Base-by-base conservation (phyloP, 164 flowering plant genomes). In the Santalum album region DNA sequence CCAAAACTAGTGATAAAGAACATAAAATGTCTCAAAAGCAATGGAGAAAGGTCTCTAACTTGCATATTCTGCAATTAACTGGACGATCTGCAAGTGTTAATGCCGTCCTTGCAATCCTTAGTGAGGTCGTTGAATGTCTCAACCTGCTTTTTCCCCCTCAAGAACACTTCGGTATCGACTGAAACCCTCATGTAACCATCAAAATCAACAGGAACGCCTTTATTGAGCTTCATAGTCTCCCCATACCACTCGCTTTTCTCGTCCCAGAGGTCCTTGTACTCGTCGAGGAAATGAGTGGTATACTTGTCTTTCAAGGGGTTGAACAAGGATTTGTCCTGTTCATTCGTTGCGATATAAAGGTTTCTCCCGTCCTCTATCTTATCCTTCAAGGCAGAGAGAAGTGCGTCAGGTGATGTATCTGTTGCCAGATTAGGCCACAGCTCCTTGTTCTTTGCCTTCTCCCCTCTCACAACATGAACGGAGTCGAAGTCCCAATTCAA, bases 121-220 rank as follows among this genome's bases (percentile, higher is more conserved):
- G 97, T 87, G 51, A 90, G 90, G 63, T 90, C 96, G 54, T 83
- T 87, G 76, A 90, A 90, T 14, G 97, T 90, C 70, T 90, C 96
- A 12, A 87, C 67, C 72, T 85, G 96, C 70, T 77, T 90, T 53
- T 87, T 87, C 29, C 91, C 97, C 68, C 89, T 81, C 69, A 83
- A 70, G 78, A 85, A 90, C 56, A 90, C 97, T 52, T 87, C 97
- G 15, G 89, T 82, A 54, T 90, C 97, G 34, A 87, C 86, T 11
- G 82, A 83, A 3, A 67, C 73, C 58, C 82, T 83, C 98, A 90
- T 90, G 73, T 85, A 90, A 21, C 87, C 96, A 65, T 90, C 98
- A 49, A 90, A 90, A 34, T 83, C 95, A 35, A 90, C 92, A 14
- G 87, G 74, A 59, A 49, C 65, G 12, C 95, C 91, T 26, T 75